phyloP scores from a whole-genome alignment of 1,284 basidiomycete species.

The Paramarasmius palmivorus region DNA sequence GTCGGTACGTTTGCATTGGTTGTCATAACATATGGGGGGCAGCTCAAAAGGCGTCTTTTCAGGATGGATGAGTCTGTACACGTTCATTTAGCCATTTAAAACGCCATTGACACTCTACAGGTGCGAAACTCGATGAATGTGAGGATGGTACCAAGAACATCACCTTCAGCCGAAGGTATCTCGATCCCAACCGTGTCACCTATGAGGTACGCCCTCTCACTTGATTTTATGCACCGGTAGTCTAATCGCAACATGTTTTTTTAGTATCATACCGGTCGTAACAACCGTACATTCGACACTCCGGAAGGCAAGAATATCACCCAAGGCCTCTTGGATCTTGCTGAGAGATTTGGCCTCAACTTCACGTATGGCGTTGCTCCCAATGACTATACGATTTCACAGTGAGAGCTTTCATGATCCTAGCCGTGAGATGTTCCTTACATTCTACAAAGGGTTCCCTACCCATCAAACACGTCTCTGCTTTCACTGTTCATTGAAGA shows the following conservation, averaged over 20 bases:
- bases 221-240: background rate
- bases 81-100: too few relatives aligned
- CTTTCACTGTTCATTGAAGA: constrained; percentile 63
- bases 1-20: constrained; percentile 43
- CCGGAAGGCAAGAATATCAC: constrained; percentile 51
- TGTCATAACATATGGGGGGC: background rate
- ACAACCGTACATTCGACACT: constrained; percentile 58
- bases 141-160: constrained; percentile 42
- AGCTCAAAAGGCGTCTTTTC: background rate
- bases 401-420: constrained; percentile 35
- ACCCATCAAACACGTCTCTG: constrained; percentile 64
- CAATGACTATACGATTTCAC: constrained; percentile 65
- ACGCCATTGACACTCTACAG: constrained; percentile 28
- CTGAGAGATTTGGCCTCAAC: constrained; percentile 53
- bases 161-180: constrained; percentile 66
- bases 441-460: constrained; percentile 46
- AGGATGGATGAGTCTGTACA: background rate
- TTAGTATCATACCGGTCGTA: constrained; percentile 57
- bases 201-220: constrained; percentile 50
- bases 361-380: constrained; percentile 70
- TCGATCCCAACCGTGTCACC: constrained; percentile 74
- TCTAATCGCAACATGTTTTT: background rate
- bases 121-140: constrained; percentile 45
- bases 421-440: background rate
- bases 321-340: constrained; percentile 50